A percentile compares a stretch with the other conserved stretches of the same genome.
Evolutionary conservation across 202 grass and related monocot genomes (phyloP).

Genomic region (Carex sylvatica): DNA sequence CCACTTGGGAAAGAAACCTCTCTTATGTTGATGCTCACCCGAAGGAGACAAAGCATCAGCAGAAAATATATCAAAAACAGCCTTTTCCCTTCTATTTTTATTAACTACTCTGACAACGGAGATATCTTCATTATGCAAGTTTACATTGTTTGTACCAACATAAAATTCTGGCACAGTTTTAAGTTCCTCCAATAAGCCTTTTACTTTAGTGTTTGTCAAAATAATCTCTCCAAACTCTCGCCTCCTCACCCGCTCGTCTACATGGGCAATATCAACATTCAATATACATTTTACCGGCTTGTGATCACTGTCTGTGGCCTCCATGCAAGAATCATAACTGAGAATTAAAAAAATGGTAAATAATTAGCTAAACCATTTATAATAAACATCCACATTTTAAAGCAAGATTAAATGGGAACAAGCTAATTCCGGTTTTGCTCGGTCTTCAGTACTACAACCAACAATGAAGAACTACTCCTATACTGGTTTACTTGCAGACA

Average conservation of each 20-base stretch:
- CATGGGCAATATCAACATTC: conserved; percentile 76
- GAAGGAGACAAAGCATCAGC: conserved; percentile 4
- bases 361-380: background rate
- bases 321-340: conserved; percentile 95
- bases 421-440: background rate
- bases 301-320: conserved; percentile 83
- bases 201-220: conserved; percentile 48
- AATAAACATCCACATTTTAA: background rate
- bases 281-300: conserved; percentile 85
- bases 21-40: conserved; percentile 18
- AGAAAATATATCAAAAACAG: conserved; percentile 52
- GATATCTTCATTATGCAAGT: conserved; percentile 48
- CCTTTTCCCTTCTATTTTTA: conserved; percentile 39
- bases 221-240: conserved; percentile 65
- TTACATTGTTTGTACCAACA: conserved; percentile 45
- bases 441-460: background rate
- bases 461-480: background rate
- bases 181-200: conserved; percentile 38
- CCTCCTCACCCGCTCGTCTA: conserved; percentile 64
- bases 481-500: background rate
- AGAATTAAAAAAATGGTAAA: conserved; percentile 4
- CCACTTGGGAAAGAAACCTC: conserved; percentile 65
- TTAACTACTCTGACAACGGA: conserved; percentile 62
- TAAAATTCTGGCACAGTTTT: conserved; percentile 49
- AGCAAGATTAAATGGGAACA: background rate